Conservation (phyloP, 2,329 filamentous ascomycete genomes). For the Arthroderma sp. region DNA sequence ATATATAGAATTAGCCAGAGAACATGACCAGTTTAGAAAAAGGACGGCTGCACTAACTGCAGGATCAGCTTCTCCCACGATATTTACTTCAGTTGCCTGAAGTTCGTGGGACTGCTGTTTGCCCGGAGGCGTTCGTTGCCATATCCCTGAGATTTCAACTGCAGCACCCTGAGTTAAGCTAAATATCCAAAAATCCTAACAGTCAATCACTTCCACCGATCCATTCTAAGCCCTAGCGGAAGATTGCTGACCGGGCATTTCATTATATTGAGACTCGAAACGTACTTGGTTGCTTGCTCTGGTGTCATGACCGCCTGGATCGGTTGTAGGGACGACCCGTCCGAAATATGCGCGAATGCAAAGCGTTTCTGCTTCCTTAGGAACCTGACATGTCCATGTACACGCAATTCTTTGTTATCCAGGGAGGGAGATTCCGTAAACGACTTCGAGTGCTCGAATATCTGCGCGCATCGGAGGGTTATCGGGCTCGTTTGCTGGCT, state of each 20-base stretch:
- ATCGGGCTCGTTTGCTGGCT: slow-evolving; percentile 16
- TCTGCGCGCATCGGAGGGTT: slow-evolving; percentile 28
- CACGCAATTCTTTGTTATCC: slow-evolving; percentile 37
- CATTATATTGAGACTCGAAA: slow-evolving; percentile 14
- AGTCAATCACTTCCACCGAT: not conserved
- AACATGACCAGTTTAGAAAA: not conserved
- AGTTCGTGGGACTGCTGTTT: slow-evolving; percentile 68
- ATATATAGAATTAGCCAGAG: not conserved
- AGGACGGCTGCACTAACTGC: slow-evolving; percentile 49
- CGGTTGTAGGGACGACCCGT: slow-evolving; percentile 69
- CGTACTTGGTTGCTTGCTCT: slow-evolving; percentile 59
- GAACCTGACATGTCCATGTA: slow-evolving; percentile 72
- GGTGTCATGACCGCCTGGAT: slow-evolving; percentile 72
- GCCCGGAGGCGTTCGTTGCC: slow-evolving; percentile 56
- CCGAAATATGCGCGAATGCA: slow-evolving; percentile 72
- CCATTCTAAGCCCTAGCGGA: not conserved
- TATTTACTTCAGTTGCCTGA: slow-evolving; percentile 54
- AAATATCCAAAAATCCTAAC: slow-evolving; percentile 16
- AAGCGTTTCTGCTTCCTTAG: slow-evolving; percentile 75
- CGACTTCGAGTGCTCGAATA: slow-evolving; percentile 24
- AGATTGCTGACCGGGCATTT: not conserved
- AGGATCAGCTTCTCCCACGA: slow-evolving; percentile 68
- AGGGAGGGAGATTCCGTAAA: slow-evolving; percentile 18
- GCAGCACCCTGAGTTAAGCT: slow-evolving; percentile 75
- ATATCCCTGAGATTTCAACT: slow-evolving; percentile 63